phyloP scores from a whole-genome alignment of 2,329 filamentous ascomycete species.

The Arthrobotrys musiformis region DNA sequence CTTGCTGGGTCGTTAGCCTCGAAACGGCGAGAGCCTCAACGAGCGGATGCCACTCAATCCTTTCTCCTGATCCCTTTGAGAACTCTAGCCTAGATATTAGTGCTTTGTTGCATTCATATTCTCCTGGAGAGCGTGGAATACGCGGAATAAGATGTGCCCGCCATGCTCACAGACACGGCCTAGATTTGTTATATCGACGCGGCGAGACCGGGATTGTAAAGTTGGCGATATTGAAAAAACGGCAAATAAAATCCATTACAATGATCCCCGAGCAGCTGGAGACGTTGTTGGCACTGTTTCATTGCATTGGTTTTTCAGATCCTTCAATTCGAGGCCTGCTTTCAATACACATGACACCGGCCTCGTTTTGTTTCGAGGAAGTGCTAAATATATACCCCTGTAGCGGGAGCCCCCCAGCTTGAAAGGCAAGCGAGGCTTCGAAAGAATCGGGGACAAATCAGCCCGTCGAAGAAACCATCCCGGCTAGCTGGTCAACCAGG shows the following conservation, averaged over 20 bases:
- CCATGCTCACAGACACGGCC: slow-evolving; percentile 4
- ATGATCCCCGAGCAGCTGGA: not conserved
- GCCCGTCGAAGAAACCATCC: not conserved
- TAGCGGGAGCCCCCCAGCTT: not conserved
- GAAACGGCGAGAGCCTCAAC: not conserved
- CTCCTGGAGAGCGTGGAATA: not conserved
- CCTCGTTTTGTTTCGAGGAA: not conserved
- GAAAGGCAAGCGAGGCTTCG: slow-evolving; percentile 10
- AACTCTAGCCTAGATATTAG: not conserved
- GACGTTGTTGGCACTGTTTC: not conserved
- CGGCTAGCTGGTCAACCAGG: not conserved
- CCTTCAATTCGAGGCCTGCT: not conserved
- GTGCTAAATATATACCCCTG: slow-evolving; percentile 11
- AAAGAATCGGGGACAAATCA: slow-evolving; percentile 9
- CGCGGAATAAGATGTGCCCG: not conserved
- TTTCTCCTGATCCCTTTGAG: not conserved
- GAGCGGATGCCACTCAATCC: not conserved
- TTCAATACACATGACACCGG: not conserved
- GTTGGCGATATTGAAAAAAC: not conserved
- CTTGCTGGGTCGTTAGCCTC: not conserved
- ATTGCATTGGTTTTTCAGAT: not conserved
- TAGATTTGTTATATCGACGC: not conserved
- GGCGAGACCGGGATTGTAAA: slow-evolving; percentile 6
- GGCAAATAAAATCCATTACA: slow-evolving; percentile 16
- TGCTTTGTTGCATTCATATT: not conserved